These are phyloP conservation scores for Cylindrotheca fusiformis DNA, from an alignment of 108 stramenopile genomes.

Conservation along the genomic window DNA sequence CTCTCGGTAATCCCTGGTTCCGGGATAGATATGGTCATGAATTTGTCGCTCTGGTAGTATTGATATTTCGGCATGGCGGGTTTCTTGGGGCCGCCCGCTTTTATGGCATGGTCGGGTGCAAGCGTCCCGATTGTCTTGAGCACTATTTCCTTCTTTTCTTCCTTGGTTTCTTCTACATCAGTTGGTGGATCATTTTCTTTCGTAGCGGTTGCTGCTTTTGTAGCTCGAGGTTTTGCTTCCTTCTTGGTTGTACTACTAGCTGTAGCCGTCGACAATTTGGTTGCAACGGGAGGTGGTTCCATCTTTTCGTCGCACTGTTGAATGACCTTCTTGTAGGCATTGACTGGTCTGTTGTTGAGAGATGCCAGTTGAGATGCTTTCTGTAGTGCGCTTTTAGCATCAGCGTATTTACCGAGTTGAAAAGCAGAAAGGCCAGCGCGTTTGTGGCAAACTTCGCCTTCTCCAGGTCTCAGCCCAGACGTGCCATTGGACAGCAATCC, in stretches of 20 bases:
- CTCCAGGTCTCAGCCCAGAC: constrained; percentile 34
- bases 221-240: not conserved
- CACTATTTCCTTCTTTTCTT: not conserved
- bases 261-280: not conserved
- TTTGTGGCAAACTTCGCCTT: constrained; percentile 41
- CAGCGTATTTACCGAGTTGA: constrained; percentile 22
- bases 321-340: constrained; percentile 20
- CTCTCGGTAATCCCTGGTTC: constrained; percentile 61
- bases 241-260: constrained; percentile 4
- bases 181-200: not conserved
- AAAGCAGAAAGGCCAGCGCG: constrained; percentile 67
- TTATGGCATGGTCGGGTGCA: constrained; percentile 5
- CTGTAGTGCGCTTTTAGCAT: constrained; percentile 34
- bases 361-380: constrained; percentile 29
- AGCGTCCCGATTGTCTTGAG: not conserved
- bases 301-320: constrained; percentile 21
- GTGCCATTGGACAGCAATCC: constrained; percentile 18
- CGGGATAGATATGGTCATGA: constrained; percentile 85
- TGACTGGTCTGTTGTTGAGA: constrained; percentile 18
- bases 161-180: not conserved
- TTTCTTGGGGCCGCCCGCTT: not conserved
- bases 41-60: constrained; percentile 84
- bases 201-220: not conserved
- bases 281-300: constrained; percentile 7
- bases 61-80: constrained; percentile 84